Conservation (phyloP, 257 asterid species). For the Plantago ovata region DNA sequence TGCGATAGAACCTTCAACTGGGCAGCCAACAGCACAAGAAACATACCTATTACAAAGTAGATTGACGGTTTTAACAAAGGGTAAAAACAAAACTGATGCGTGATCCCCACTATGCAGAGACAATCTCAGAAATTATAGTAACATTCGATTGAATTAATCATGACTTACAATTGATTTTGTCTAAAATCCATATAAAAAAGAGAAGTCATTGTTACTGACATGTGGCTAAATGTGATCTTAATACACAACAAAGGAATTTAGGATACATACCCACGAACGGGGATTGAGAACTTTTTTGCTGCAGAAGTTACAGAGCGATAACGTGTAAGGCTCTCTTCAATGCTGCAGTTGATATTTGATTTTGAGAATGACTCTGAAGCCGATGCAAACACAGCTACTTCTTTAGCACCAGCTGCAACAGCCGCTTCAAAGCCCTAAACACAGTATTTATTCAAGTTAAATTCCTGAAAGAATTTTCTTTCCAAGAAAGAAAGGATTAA, state of each 20-base stretch:
- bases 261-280: slow-evolving; percentile 76
- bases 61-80: slow-evolving; percentile 17
- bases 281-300: slow-evolving; percentile 75
- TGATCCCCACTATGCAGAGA: background rate
- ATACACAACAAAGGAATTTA: too few species aligned
- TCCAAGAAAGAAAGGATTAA: background rate
- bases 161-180: too few species aligned
- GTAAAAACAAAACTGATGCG: slow-evolving; percentile 13
- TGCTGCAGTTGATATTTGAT: slow-evolving; percentile 84
- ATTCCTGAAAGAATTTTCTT: slow-evolving; percentile 6
- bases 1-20: slow-evolving; percentile 72
- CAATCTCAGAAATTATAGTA: too few species aligned
- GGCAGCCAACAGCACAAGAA: slow-evolving; percentile 89
- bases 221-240: too few species aligned
- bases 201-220: background rate
- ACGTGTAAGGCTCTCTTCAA: slow-evolving; percentile 86
- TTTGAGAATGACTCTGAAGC: slow-evolving; percentile 97
- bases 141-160: too few species aligned
- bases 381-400: slow-evolving; percentile 88
- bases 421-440: slow-evolving; percentile 90
- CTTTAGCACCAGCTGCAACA: slow-evolving; percentile 90
- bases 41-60: slow-evolving; percentile 50
- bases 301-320: slow-evolving; percentile 71
- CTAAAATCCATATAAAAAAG: background rate
- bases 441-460: background rate